phyloP scores from a whole-genome alignment of 2,329 filamentous ascomycete genomes.

The Colletotrichum liriopes region DNA sequence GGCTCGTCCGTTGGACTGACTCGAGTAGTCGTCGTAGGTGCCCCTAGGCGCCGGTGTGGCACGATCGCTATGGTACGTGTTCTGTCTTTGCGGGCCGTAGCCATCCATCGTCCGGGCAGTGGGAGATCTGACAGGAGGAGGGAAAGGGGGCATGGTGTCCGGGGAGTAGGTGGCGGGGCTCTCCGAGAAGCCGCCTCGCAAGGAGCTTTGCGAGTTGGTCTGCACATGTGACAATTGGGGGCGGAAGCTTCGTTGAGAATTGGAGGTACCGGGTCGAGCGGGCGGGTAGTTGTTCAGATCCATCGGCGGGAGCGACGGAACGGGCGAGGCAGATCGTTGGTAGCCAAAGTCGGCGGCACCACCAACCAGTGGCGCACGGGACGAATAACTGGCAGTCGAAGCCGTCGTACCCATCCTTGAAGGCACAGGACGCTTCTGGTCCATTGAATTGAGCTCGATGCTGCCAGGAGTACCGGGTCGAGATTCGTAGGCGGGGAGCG shows the following conservation, averaged over 20 bases:
- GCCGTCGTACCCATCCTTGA: constrained; percentile 68
- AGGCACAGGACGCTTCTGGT: constrained; percentile 65
- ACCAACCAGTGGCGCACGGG: constrained; percentile 74
- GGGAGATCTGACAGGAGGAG: constrained; percentile 52
- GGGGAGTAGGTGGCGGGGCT: constrained; percentile 50
- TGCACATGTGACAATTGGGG: constrained; percentile 46
- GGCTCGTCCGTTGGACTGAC: constrained; percentile 50
- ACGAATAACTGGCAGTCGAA: constrained; percentile 74
- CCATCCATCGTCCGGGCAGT: constrained; percentile 51
- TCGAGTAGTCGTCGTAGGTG: constrained; percentile 43
- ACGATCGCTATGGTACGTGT: constrained; percentile 27
- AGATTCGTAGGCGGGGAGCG: constrained; percentile 75
- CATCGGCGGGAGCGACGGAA: constrained; percentile 54
- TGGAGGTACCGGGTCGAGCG: constrained; percentile 55
- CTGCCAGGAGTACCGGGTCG: constrained; percentile 69
- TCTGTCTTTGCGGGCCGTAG: constrained; percentile 46
- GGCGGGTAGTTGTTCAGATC: constrained; percentile 49
- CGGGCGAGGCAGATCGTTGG: constrained; percentile 55
- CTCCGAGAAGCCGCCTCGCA: constrained; percentile 47
- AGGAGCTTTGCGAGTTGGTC: constrained; percentile 42
- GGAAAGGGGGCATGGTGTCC: constrained; percentile 50
- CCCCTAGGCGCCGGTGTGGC: constrained; percentile 22
- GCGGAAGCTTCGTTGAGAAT: constrained; percentile 54
- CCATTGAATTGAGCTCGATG: constrained; percentile 68
- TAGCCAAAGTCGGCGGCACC: constrained; percentile 75